Conservation (phyloP, 768 basidiomycete species). For the Hygrocybe punicea region DNA sequence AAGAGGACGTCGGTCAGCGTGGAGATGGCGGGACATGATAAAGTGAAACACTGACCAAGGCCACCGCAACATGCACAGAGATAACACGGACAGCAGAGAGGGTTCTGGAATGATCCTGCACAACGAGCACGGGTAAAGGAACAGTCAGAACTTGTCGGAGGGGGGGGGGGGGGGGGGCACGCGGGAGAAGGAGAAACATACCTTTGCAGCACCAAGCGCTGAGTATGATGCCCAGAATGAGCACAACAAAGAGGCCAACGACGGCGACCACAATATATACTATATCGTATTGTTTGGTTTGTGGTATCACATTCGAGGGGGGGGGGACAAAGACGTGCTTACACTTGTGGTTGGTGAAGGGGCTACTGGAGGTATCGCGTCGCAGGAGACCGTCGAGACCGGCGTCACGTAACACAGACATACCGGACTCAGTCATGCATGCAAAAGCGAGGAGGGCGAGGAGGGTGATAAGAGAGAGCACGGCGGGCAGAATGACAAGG, state of each 20-base stretch:
- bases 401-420: slow-evolving; percentile 18
- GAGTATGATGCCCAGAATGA: slow-evolving; percentile 54
- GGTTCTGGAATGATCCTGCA: slow-evolving; percentile 56
- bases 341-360: slow-evolving; percentile 46
- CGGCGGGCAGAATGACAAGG: slow-evolving; percentile 30
- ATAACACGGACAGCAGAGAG: slow-evolving; percentile 67
- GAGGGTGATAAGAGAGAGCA: slow-evolving; percentile 31
- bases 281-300: slow-evolving; percentile 19
- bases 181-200: slow-evolving; percentile 20
- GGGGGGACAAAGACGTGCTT: slow-evolving; percentile 13
- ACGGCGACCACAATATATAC: slow-evolving; percentile 66
- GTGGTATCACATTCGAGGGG: background rate
- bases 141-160: too few relatives aligned
- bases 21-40: background rate
- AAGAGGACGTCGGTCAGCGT: background rate
- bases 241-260: slow-evolving; percentile 55
- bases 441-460: slow-evolving; percentile 31
- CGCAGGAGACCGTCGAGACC: slow-evolving; percentile 32
- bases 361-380: slow-evolving; percentile 13
- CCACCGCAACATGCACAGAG: slow-evolving; percentile 72
- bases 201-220: slow-evolving; percentile 67
- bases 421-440: slow-evolving; percentile 27
- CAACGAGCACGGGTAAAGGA: background rate
- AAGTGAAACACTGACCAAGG: slow-evolving; percentile 41
- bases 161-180: too few relatives aligned